Base-by-base conservation (phyloP, 2,329 filamentous ascomycete species). In the Trichoderma lentiforme region DNA sequence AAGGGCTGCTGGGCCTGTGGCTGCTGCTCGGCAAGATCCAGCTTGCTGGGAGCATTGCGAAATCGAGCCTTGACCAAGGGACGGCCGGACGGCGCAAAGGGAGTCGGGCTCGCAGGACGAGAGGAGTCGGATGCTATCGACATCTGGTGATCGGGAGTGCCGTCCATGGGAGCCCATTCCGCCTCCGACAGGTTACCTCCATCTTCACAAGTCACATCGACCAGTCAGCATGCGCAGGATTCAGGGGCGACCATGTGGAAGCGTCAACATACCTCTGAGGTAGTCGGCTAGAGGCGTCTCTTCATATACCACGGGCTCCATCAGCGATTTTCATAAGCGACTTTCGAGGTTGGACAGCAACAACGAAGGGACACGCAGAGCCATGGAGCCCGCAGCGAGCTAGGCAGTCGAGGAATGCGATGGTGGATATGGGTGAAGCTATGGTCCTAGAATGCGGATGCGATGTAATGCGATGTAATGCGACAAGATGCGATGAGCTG, bases 261-360 rank as follows among this genome's bases (percentile, higher is more conserved):
- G 30, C 66, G 28, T 36, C 47, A 64, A 68, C 72, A 51, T 83
- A 96, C 95, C 94, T 89, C 95, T 91, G 77, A 98, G 90, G 84
- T 96, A 96, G 79, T 93, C 90, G 80, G 94, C 94, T 83, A 98
- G 87, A 77, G 95, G 95, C 80, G 93, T 93, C 84, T 94, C 91
- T 84, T 96, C 90, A 83, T 92, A 93, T 77, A 97, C 90, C 78
- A 97, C 87, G 79, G 92, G 90, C 88, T 97, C 95, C 95, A 98
- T 81, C 75, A 77, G 58, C 68, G 57, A 70, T 57, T 64, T 70
- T 70, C 68, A 70, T 64, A 70, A 70, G 76, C 74, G 76, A 75
- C 66, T 73, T 71, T 70, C 72, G 72, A 63, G 76, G 67, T 76
- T 77, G 73, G 74, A 78, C 65, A 75, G 74, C 73, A 74, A 74